Conservation (phyloP, 1,139 yeast species). For the Arxiozyma slooffiae region DNA sequence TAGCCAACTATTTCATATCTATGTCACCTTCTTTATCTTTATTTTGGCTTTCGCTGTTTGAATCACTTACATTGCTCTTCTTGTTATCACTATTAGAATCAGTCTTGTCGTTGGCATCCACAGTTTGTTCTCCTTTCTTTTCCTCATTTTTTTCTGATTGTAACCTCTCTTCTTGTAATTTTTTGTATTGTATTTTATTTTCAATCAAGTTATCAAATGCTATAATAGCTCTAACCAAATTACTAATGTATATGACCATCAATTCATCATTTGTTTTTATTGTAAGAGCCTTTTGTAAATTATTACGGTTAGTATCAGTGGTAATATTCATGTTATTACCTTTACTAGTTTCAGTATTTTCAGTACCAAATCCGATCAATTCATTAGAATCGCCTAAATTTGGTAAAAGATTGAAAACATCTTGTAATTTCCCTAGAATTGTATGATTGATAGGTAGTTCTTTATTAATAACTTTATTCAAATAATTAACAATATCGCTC, state of each 20-base stretch:
- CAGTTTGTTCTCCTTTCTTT: background rate
- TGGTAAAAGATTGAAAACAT: constrained; percentile 86
- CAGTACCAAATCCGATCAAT: constrained; percentile 8
- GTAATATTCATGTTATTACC: constrained; percentile 5
- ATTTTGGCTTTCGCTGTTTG: constrained; percentile 6
- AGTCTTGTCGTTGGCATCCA: constrained; percentile 10
- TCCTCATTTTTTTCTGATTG: constrained; percentile 13
- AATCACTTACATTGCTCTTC: background rate
- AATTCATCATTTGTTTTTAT: constrained; percentile 90
- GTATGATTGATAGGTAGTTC: constrained; percentile 81
- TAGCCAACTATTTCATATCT: background rate
- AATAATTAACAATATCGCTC: constrained; percentile 66
- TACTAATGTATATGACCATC: constrained; percentile 84
- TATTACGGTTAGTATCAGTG: constrained; percentile 31
- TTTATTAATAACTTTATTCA: constrained; percentile 62
- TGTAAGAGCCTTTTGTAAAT: constrained; percentile 71
- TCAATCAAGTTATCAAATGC: constrained; percentile 96
- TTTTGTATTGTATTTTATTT: constrained; percentile 79
- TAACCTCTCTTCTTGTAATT: constrained; percentile 34
- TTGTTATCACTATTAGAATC: constrained; percentile 9
- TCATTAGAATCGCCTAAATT: constrained; percentile 40
- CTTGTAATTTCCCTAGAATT: constrained; percentile 86
- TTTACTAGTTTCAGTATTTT: background rate
- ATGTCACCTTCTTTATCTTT: constrained; percentile 4
- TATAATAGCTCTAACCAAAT: constrained; percentile 85